These are phyloP conservation scores for Cercospora brassicicola DNA, from an alignment of 2,329 filamentous ascomycete genomes.

Conservation along the genomic window DNA sequence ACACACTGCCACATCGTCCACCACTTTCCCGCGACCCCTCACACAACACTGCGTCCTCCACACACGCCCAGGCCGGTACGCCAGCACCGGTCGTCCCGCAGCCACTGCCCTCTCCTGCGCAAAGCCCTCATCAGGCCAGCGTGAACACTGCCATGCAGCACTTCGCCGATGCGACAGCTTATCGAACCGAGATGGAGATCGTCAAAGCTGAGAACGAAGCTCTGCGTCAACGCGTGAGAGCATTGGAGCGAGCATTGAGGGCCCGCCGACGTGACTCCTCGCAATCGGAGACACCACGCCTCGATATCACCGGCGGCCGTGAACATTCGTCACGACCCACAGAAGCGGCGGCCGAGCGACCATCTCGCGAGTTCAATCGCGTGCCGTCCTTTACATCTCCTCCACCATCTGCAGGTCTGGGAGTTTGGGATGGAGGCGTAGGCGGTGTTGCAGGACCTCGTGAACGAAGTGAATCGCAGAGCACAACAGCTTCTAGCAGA, in stretches of 20 bases:
- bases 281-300: constrained; percentile 33
- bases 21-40: constrained; percentile 37
- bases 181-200: constrained; percentile 50
- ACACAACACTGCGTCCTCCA: constrained; percentile 30
- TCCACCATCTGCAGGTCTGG: constrained; percentile 23
- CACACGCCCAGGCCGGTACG: constrained; percentile 31
- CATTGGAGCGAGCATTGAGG: constrained; percentile 47
- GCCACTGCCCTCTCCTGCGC: constrained; percentile 26
- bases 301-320: constrained; percentile 15
- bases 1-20: constrained; percentile 38
- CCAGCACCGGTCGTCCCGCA: constrained; percentile 24
- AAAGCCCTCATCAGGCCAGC: constrained; percentile 22
- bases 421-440: constrained; percentile 37
- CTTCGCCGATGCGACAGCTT: constrained; percentile 46
- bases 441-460: constrained; percentile 39
- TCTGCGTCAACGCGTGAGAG: constrained; percentile 50
- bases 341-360: neutral
- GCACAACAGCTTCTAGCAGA: constrained; percentile 39
- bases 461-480: constrained; percentile 42
- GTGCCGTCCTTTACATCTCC: constrained; percentile 21
- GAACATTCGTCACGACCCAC: constrained; percentile 9
- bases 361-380: constrained; percentile 15
- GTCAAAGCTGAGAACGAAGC: constrained; percentile 53
- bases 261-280: constrained; percentile 36
- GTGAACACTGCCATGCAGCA: constrained; percentile 31